Percentiles rank a stretch among this genome's conserved stretches.
These are phyloP conservation scores for Fusarium marasasianum DNA, from an alignment of 2,329 filamentous ascomycete genomes.

Conservation along the genomic window DNA sequence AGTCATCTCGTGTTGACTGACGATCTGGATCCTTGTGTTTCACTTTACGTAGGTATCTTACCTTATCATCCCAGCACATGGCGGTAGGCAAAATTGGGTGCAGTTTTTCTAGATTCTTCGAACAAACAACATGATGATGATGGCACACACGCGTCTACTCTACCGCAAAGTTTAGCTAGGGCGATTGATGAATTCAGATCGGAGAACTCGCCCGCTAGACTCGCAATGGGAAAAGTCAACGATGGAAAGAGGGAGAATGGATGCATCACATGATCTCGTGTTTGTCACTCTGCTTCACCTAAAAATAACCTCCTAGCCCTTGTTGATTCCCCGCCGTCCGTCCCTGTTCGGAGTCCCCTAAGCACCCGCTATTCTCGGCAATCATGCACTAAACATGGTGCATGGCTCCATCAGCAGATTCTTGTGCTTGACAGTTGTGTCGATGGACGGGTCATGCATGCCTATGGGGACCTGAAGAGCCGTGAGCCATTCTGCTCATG, in stretches of 20 bases:
- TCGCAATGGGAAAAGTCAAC: constrained; percentile 13
- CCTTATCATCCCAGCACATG: background rate
- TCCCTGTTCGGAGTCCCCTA: constrained; percentile 23
- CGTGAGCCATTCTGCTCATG: background rate
- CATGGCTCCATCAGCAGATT: constrained; percentile 20
- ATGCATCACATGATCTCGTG: constrained; percentile 46
- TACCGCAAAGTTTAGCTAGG: background rate
- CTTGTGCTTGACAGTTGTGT: background rate
- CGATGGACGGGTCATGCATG: background rate
- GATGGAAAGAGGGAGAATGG: background rate
- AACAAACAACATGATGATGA: background rate
- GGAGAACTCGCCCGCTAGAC: background rate
- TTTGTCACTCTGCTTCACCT: constrained; percentile 28
- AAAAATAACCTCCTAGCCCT: constrained; percentile 36
- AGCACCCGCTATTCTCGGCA: constrained; percentile 34
- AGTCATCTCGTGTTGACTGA: constrained; percentile 8
- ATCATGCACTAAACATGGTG: constrained; percentile 34
- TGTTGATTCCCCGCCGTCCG: constrained; percentile 2
- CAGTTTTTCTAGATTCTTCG: background rate
- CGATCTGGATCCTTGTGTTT: background rate
- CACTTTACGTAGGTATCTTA: background rate
- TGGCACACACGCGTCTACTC: background rate
- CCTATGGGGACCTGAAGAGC: background rate
- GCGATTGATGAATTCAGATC: background rate
- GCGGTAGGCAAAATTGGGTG: background rate